These are phyloP conservation scores for Ceratocystiopsis sp. DNA, from an alignment of 2,329 filamentous ascomycete species.

Conservation along the genomic window DNA sequence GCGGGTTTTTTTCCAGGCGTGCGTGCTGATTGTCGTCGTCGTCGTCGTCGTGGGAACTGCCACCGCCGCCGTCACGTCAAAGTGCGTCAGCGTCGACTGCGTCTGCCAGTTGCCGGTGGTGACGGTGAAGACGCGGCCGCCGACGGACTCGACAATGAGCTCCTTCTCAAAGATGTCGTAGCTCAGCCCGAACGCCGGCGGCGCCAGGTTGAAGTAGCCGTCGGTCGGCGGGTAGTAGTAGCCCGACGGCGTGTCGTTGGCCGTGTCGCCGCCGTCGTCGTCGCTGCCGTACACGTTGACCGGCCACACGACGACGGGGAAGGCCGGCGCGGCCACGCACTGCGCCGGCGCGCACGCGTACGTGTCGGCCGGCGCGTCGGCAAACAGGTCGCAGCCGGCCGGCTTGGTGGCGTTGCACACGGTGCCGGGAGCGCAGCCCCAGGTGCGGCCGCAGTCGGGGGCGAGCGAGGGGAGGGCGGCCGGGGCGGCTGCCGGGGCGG, in stretches of 20 bases:
- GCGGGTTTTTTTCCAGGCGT: too few relatives aligned
- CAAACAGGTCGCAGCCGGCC: slow-evolving; percentile 32
- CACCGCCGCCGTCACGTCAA: not conserved
- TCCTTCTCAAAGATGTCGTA: slow-evolving; percentile 42
- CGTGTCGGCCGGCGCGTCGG: slow-evolving; percentile 24
- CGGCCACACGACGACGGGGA: slow-evolving; percentile 24
- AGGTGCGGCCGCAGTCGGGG: slow-evolving; percentile 26
- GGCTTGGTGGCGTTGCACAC: slow-evolving; percentile 37
- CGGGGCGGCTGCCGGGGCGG: slow-evolving; percentile 4
- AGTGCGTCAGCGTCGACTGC: slow-evolving; percentile 29
- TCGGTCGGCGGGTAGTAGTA: slow-evolving; percentile 32
- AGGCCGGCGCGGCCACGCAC: slow-evolving; percentile 26
- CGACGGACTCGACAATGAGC: slow-evolving; percentile 18
- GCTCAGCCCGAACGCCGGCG: slow-evolving; percentile 42
- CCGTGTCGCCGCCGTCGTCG: slow-evolving; percentile 42
- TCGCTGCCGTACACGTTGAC: slow-evolving; percentile 31
- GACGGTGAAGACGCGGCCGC: slow-evolving; percentile 21
- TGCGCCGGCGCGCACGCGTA: slow-evolving; percentile 28
- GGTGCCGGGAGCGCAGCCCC: slow-evolving; percentile 34
- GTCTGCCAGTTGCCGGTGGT: slow-evolving; percentile 39
- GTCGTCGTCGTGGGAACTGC: too few relatives aligned
- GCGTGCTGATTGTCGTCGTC: not conserved
- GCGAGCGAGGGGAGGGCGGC: slow-evolving; percentile 12
- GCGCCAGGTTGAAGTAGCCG: slow-evolving; percentile 50
- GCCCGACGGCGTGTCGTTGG: slow-evolving; percentile 37